These are phyloP conservation scores for Schwanniomyces sp. DNA, from an alignment of 805 yeast species.

Conservation along the genomic window DNA sequence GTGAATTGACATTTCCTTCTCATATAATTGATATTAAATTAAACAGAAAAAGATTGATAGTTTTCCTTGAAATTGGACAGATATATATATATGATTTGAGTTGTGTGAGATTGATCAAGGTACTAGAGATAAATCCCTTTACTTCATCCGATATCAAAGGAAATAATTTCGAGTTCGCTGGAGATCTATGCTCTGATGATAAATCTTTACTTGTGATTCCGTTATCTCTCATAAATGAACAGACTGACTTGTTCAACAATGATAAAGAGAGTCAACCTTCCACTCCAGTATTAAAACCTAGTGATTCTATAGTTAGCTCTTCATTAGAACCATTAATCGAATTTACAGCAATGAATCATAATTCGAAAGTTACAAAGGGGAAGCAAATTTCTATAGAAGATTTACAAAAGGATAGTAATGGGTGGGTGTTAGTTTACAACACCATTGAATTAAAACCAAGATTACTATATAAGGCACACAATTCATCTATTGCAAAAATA, in stretches of 20 bases:
- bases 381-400: slow-evolving; percentile 24
- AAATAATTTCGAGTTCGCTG: slow-evolving; percentile 20
- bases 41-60: slow-evolving; percentile 80
- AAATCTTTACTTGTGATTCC: slow-evolving; percentile 37
- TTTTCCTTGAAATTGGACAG: slow-evolving; percentile 71
- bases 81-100: slow-evolving; percentile 87
- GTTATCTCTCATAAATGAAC: slow-evolving; percentile 23
- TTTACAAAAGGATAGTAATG: slow-evolving; percentile 22
- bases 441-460: slow-evolving; percentile 30
- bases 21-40: slow-evolving; percentile 68
- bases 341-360: slow-evolving; percentile 22
- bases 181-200: slow-evolving; percentile 38
- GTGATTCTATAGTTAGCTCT: slow-evolving; percentile 14
- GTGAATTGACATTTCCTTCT: slow-evolving; percentile 86
- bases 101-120: slow-evolving; percentile 72
- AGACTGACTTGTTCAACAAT: slow-evolving; percentile 29
- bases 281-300: slow-evolving; percentile 12
- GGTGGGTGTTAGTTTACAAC: slow-evolving; percentile 44
- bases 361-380: slow-evolving; percentile 10
- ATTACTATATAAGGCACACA: slow-evolving; percentile 40
- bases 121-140: slow-evolving; percentile 26
- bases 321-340: slow-evolving; percentile 21
- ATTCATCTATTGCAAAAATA: slow-evolving; percentile 32
- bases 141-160: slow-evolving; percentile 5
- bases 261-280: slow-evolving; percentile 8